Evolutionary conservation across 225 moss, liverwort and hornwort species (phyloP), one percentile per base, ranked within the genome.

Genomic region (Lunularia cruciata): DNA sequence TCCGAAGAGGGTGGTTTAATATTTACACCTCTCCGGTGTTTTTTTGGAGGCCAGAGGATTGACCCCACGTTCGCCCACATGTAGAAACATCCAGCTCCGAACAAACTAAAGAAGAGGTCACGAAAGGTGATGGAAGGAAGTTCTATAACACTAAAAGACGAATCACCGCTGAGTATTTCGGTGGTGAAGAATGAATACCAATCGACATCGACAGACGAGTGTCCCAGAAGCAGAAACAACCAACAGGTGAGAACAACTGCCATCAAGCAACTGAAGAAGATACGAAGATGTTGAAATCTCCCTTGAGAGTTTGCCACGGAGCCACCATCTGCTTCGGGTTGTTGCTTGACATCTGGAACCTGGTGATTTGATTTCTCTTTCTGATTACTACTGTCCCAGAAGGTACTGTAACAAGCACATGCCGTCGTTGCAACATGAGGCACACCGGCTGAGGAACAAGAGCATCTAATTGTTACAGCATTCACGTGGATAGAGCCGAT

Each of bases 401-500:
- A 72, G 23, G 53, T 61, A 54, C 23, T 48, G 63, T 78, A 78
- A 64, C 78, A 78, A 30, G 73, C 69, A 59, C 73, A 74, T 26
- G 64, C 73, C n/a, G 54, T 73, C 22, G 78, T 57, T 68, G 63
- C 68, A 61, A 69, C 69, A 55, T 78, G 78, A 18, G 78, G 73
- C 48, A 63, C 55, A 43, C 42, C 47, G 32, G 33, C 65, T 20
- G 42, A 60, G 26, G 43, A 52, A 26, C 79, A 80, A 27, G 79
- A 72, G 47, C 79, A 80, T 33, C 61, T 61, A 28, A 80, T 58
- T 46, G 79, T 80, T 49, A 80, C 79, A 61, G 79, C 79, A 31
- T 68, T 80, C 10, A 80, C 67, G 46, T 72, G 79, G 40, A 80
- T 80, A 20, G 75, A 61, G 12, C 79, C 70, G 27, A 79, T 79